Percentiles rank a stretch among this genome's conserved stretches.
Evolutionary conservation across 2,329 filamentous ascomycete species (phyloP).

Genomic region (Passalora sequoiae): DNA sequence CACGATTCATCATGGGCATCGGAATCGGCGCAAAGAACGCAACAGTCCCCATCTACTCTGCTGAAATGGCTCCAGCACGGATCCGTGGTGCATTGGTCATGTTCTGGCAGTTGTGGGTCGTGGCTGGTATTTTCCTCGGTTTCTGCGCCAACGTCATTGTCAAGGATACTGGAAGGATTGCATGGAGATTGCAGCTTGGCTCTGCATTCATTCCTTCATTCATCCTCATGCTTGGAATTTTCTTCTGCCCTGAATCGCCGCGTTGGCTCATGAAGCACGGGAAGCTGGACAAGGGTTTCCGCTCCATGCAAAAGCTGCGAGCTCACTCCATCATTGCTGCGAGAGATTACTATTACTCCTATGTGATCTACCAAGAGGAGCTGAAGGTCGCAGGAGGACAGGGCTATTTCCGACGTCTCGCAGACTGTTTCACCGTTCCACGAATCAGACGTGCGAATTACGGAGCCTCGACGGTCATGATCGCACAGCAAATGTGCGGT

Average conservation of each 20-base stretch:
- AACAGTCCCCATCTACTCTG: slow-evolving; percentile 42
- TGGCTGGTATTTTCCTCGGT: slow-evolving; percentile 56
- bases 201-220: slow-evolving; percentile 52
- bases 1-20: slow-evolving; percentile 68
- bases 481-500: slow-evolving; percentile 35
- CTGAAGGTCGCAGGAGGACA: slow-evolving; percentile 34
- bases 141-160: slow-evolving; percentile 61
- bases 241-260: slow-evolving; percentile 22
- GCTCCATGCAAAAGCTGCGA: slow-evolving; percentile 46
- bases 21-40: slow-evolving; percentile 39
- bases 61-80: slow-evolving; percentile 44
- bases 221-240: slow-evolving; percentile 32
- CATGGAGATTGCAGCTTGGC: slow-evolving; percentile 65
- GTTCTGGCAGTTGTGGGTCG: slow-evolving; percentile 69
- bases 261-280: slow-evolving; percentile 49
- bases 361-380: slow-evolving; percentile 35
- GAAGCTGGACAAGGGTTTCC: slow-evolving; percentile 44
- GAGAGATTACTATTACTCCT: slow-evolving; percentile 51
- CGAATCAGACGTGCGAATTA: slow-evolving; percentile 43
- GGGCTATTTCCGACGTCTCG: slow-evolving; percentile 41
- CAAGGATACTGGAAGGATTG: slow-evolving; percentile 52
- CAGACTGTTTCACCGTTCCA: slow-evolving; percentile 47
- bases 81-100: slow-evolving; percentile 66
- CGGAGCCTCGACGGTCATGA: slow-evolving; percentile 34
- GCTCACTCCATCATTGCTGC: slow-evolving; percentile 51